Base-by-base conservation (phyloP, 129 eudicot genomes). In the Chrysanthemum makinoi region DNA sequence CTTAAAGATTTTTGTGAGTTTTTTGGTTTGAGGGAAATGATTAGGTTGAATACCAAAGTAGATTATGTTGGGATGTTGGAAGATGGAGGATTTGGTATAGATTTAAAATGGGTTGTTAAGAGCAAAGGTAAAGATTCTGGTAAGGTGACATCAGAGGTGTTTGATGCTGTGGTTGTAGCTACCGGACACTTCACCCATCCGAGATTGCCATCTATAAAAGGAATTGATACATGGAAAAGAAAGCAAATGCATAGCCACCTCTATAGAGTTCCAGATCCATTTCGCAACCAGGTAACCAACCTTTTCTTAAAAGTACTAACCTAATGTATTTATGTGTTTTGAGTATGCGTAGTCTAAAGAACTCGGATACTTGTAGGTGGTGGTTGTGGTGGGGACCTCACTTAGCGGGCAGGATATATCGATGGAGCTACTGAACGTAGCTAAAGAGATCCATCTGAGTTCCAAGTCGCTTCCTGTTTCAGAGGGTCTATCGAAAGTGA, bases 111-210 rank as follows among this genome's bases (percentile, higher is more conserved):
- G 95, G 51, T 89, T 39, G 95, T 92, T 62, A 89, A 79, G 58
- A 92, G 88, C 64, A 77, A 65, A 81, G 83, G 61, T 71, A 81
- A 68, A 46, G 72, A 72, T 68, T 57, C 75, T 5, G 87, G 79
- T 75, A 78, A 75, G 72, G 74, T 69, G 79, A 83, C 77, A 51
- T 89, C 83, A 13, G 94, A 91, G 73, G 89, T 88, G 39, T 91
- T 82, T 72, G 97, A 91, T 70, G 97, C 97, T 5, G 94, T 92
- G 80, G 96, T 91, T 67, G 96, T 91, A 7, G 96, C 98, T 79
- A 80, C 90, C 17, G 97, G 97, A 15, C 97, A 91, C 30, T 91
- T 88, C 52, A 88, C 97, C 50, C 83, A 91, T 43, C 97, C 97
- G 67, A 69, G 89, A 79, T 59, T 91, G 81, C 96, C 96, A 20